A percentile compares a stretch with the other conserved stretches of the same genome.
phyloP scores from a whole-genome alignment of 139 green algal species.

The Coelastrella sp. region DNA sequence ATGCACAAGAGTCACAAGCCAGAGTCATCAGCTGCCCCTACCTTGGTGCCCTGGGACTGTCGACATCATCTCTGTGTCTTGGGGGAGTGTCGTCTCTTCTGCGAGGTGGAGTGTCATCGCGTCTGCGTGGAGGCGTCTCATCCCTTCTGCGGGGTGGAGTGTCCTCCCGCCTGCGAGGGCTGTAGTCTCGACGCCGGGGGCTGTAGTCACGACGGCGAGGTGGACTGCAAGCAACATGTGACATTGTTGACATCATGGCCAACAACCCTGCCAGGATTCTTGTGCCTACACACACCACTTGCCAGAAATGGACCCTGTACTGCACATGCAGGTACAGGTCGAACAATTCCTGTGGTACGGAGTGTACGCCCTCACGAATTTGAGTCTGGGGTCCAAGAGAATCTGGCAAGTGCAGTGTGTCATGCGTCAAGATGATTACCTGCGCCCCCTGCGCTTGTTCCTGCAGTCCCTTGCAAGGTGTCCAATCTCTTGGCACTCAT shows the following conservation, averaged over 20 bases:
- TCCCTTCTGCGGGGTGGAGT: background rate
- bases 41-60: background rate
- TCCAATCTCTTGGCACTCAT: constrained; percentile 47
- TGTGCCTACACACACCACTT: no score
- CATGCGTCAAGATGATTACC: no score
- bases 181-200: background rate
- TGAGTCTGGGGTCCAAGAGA: no score
- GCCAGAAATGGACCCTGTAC: no score
- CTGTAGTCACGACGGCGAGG: constrained; percentile 22
- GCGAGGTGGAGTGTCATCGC: background rate
- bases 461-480: constrained; percentile 45
- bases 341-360: no score
- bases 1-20: no score
- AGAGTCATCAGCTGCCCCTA: background rate
- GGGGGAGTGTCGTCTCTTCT: constrained; percentile 22
- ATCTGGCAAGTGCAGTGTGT: no score
- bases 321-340: no score
- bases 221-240: background rate
- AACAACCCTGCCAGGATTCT: background rate
- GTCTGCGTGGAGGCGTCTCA: constrained; percentile 14
- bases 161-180: constrained; percentile 10
- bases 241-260: no score
- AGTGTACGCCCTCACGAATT: no score
- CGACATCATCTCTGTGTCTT: background rate
- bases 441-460: constrained; percentile 18